Evolutionary conservation across 1,284 basidiomycete genomes (phyloP), one percentile per base, ranked within the genome.

Genomic region (Neotropicomus parvogracilis): DNA sequence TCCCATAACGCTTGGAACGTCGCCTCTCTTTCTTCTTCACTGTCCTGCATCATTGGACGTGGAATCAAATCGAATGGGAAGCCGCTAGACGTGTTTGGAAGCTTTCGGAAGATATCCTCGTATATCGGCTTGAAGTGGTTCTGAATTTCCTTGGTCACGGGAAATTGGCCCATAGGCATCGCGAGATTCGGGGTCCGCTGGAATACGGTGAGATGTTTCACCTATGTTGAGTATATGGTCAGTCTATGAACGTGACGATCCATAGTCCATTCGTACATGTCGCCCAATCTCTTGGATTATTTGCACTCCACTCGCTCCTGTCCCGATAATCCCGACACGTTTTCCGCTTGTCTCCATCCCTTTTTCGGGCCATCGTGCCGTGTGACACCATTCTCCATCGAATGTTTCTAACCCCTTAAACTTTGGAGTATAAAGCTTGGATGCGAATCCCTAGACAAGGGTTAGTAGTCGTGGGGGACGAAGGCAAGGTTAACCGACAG

Each of bases 271-370:
- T 17, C 55, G 10, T 46, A 57, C 58, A 8, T 53, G 48, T 29
- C 0, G 24, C 6, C 56, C 56, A 9, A 59, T 44, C 12, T 46
- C 58, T 44, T 56, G 53, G 14, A 46, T 54, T 2, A 44, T 27
- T n/a, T n/a, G n/a, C n/a, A n/a, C n/a, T n/a, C n/a, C n/a, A n/a
- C n/a, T n/a, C n/a, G n/a, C n/a, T n/a, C 57, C 54, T 0, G 31
- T 32, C 16, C 31, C 31, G 8, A 32, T 32, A 5, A 32, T n/a
- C 16, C 31, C 31, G 12, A n/a, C 31, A 4, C 31, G 14, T 32
- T 32, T 32, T 32, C 31, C 31, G 14, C 2, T 32, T 32, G 13
- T 32, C 31, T 32, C 31, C 2, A 32, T 32, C n/a, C 31, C 31
- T 16, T 32, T n/a, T 8, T 32, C 16, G 14, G 31, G 31, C 31